phyloP scores from a whole-genome alignment of 2,329 filamentous ascomycete genomes.

The Clathrospora elynae region DNA sequence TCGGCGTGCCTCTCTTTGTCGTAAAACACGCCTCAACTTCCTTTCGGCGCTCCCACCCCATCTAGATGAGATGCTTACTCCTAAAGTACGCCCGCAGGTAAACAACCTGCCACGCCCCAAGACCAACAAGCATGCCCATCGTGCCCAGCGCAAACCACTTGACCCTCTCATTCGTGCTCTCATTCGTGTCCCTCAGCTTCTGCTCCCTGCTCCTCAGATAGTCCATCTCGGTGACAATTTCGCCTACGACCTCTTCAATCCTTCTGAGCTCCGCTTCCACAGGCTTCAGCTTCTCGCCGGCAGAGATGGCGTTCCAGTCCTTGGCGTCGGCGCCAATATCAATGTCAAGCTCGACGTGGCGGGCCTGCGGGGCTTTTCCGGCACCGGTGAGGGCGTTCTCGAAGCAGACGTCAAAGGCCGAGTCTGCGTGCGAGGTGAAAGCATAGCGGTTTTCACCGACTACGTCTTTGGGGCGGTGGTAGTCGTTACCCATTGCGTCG shows the following conservation, averaged over 20 bases:
- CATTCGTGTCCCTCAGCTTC: slow-evolving; percentile 96
- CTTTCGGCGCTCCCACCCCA: background rate
- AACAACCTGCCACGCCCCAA: slow-evolving; percentile 97
- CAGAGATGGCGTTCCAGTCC: slow-evolving; percentile 96
- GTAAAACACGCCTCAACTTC: slow-evolving; percentile 1
- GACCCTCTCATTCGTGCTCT: slow-evolving; percentile 98
- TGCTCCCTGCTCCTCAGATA: slow-evolving; percentile 89
- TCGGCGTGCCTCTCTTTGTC: slow-evolving; percentile 3
- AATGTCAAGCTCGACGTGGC: slow-evolving; percentile 87
- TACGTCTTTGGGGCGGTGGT: slow-evolving; percentile 87
- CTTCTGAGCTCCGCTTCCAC: slow-evolving; percentile 92
- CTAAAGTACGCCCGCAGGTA: slow-evolving; percentile 95
- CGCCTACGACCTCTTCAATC: slow-evolving; percentile 86
- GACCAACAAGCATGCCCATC: slow-evolving; percentile 83
- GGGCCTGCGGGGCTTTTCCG: slow-evolving; percentile 54
- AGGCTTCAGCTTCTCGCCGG: slow-evolving; percentile 95
- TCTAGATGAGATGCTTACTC: slow-evolving; percentile 59
- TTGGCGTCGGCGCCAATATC: slow-evolving; percentile 97
- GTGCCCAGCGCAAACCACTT: slow-evolving; percentile 98
- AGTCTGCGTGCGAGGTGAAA: slow-evolving; percentile 90
- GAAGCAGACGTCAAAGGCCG: slow-evolving; percentile 95
- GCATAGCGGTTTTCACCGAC: slow-evolving; percentile 90
- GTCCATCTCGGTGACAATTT: slow-evolving; percentile 94
- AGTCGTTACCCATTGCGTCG: slow-evolving; percentile 94
- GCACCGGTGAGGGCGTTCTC: slow-evolving; percentile 72